These are phyloP conservation scores for Penicillium sclerotiorum DNA, from an alignment of 2,329 filamentous ascomycete genomes.

Conservation along the genomic window DNA sequence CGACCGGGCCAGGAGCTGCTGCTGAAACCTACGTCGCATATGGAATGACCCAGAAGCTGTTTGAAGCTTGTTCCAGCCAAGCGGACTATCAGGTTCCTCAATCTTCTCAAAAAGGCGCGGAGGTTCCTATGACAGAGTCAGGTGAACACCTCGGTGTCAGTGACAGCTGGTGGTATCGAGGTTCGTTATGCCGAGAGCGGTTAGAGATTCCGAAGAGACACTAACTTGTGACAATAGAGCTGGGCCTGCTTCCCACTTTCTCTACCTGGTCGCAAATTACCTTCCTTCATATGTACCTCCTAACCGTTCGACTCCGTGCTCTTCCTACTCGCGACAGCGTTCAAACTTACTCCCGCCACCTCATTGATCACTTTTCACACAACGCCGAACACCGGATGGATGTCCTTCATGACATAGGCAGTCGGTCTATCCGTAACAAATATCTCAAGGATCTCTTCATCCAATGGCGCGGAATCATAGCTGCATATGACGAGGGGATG, in stretches of 20 bases:
- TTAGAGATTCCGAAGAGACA: too few relatives aligned
- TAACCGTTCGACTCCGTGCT: constrained; percentile 80
- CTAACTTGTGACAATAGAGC: constrained; percentile 54
- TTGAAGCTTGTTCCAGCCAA: constrained; percentile 71
- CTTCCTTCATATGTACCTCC: constrained; percentile 92
- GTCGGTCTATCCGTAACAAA: constrained; percentile 59
- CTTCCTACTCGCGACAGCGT: constrained; percentile 68
- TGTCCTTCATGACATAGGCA: constrained; percentile 51
- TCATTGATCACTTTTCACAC: constrained; percentile 85
- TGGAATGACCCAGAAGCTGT: constrained; percentile 75
- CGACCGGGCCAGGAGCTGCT: constrained; percentile 40
- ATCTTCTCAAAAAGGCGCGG: constrained; percentile 64
- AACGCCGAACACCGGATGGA: constrained; percentile 71
- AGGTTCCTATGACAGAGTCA: constrained; percentile 70
- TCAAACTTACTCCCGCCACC: constrained; percentile 80
- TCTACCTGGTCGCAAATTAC: constrained; percentile 95
- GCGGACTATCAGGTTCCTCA: constrained; percentile 77
- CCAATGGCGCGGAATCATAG: constrained; percentile 85
- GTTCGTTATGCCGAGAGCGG: too few relatives aligned
- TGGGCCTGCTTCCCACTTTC: constrained; percentile 82
- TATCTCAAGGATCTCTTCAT: constrained; percentile 85
- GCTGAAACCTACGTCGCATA: constrained; percentile 77
- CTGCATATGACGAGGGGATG: constrained; percentile 60
- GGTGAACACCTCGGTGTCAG: constrained; percentile 82
- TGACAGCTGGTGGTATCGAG: constrained; percentile 77